Conservation (phyloP, 2,329 filamentous ascomycete species). For the Furcasterigmium sp. region DNA sequence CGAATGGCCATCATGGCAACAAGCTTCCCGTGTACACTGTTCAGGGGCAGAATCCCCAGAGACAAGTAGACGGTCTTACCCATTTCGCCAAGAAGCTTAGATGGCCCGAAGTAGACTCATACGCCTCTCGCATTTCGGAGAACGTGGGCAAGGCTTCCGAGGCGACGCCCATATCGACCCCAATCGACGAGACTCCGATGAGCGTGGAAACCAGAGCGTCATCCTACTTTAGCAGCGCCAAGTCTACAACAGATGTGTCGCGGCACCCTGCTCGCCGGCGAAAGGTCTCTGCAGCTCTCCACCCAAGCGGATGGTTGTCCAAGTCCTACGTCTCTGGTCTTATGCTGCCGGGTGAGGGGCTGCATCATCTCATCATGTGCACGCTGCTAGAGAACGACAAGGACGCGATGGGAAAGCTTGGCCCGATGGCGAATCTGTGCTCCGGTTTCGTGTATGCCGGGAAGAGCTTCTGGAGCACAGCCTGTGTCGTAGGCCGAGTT, state of each 20-base stretch:
- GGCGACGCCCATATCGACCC: constrained; percentile 33
- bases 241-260: constrained; percentile 10
- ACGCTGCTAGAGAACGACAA: constrained; percentile 60
- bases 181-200: constrained; percentile 24
- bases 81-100: constrained; percentile 59
- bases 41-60: constrained; percentile 48
- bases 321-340: constrained; percentile 63
- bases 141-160: constrained; percentile 39
- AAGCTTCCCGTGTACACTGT: constrained; percentile 40
- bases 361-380: constrained; percentile 61
- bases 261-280: constrained; percentile 35
- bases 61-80: constrained; percentile 56
- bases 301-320: constrained; percentile 60
- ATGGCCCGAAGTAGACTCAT: constrained; percentile 56
- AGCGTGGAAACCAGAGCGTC: constrained; percentile 30
- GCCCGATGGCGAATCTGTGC: constrained; percentile 56
- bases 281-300: constrained; percentile 52
- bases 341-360: constrained; percentile 57
- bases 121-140: constrained; percentile 41
- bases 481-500: constrained; percentile 60
- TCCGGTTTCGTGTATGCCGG: constrained; percentile 59
- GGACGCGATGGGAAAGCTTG: constrained; percentile 52
- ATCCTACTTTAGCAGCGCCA: constrained; percentile 39
- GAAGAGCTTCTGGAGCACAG: constrained; percentile 66
- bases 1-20: constrained; percentile 18